Conservation (phyloP, 441 rosid species). For the Erodium trifolium region DNA sequence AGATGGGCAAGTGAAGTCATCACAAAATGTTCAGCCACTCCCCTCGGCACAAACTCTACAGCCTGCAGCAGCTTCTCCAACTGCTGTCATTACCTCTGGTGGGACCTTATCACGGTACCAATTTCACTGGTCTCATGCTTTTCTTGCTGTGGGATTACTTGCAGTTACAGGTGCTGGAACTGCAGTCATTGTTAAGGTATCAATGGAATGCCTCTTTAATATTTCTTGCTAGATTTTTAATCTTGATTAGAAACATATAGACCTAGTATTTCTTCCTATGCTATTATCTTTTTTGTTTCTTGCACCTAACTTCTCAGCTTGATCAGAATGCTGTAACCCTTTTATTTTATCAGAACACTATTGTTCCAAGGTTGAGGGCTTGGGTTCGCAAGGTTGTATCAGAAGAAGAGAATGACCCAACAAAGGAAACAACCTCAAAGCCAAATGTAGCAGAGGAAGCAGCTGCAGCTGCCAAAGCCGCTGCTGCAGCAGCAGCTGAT, state of each 20-base stretch:
- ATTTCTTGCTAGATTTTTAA: not conserved
- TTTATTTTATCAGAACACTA: slow-evolving; percentile 44
- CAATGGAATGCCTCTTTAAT: not conserved
- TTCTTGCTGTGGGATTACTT: slow-evolving; percentile 60
- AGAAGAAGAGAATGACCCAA: slow-evolving; percentile 55
- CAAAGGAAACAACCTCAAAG: slow-evolving; percentile 34
- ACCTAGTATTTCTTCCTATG: not conserved
- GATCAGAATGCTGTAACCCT: slow-evolving; percentile 10
- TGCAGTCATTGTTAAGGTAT: slow-evolving; percentile 68
- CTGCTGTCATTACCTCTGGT: slow-evolving; percentile 32
- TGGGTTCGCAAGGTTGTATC: slow-evolving; percentile 71
- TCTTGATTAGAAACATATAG: not conserved
- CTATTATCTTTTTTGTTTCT: not conserved
- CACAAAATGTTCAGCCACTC: slow-evolving; percentile 47
- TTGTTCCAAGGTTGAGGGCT: slow-evolving; percentile 69
- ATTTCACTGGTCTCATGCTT: slow-evolving; percentile 81
- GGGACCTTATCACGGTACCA: slow-evolving; percentile 27
- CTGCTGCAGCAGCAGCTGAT: slow-evolving; percentile 83
- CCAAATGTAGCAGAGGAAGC: slow-evolving; percentile 88
- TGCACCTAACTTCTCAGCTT: not conserved
- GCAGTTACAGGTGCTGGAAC: slow-evolving; percentile 89
- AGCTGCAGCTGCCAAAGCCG: slow-evolving; percentile 86
- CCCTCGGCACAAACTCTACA: slow-evolving; percentile 46
- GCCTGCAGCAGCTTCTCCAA: slow-evolving; percentile 43
- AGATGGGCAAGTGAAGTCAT: slow-evolving; percentile 46